Evolutionary conservation across 805 yeast species (phyloP).

Genomic region (Schizosaccharomyces octosporus): DNA sequence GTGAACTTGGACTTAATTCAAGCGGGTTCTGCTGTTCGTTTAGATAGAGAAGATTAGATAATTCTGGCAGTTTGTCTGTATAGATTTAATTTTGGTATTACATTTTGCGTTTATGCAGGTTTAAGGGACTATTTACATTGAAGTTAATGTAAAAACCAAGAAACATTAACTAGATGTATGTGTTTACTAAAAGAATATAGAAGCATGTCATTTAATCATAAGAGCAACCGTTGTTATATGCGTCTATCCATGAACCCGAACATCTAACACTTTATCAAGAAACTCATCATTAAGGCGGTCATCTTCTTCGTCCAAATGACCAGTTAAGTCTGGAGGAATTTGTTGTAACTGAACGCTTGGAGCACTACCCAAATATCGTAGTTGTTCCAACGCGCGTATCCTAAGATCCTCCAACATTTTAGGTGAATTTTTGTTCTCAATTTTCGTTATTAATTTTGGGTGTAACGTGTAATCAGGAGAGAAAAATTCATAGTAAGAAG

Average conservation of each 20-base stretch:
- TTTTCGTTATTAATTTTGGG: slow-evolving; percentile 52
- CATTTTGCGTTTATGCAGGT: no score
- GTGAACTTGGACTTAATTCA: slow-evolving; percentile 85
- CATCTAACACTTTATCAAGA: not conserved
- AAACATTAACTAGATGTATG: not conserved
- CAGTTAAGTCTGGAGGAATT: slow-evolving; percentile 2
- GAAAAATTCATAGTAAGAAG: slow-evolving; percentile 63
- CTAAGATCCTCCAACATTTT: slow-evolving; percentile 61
- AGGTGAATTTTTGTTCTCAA: slow-evolving; percentile 67
- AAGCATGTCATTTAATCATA: not conserved
- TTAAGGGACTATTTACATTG: no score
- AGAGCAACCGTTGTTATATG: not conserved
- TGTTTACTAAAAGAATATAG: not conserved
- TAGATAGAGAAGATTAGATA: slow-evolving; percentile 36
- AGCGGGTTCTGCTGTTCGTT: slow-evolving; percentile 89
- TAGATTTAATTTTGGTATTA: no score
- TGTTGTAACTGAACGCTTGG: slow-evolving; percentile 82
- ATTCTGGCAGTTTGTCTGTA: no score
- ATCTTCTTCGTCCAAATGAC: slow-evolving; percentile 1
- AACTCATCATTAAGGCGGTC: not conserved
- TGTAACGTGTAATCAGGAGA: slow-evolving; percentile 80
- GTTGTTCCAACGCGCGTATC: slow-evolving; percentile 52
- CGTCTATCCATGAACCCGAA: not conserved
- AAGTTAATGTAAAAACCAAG: not conserved
- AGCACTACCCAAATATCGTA: slow-evolving; percentile 64